Base-by-base conservation (phyloP, 495 filamentous ascomycete genomes). In the Lasiosphaeria miniovina region DNA sequence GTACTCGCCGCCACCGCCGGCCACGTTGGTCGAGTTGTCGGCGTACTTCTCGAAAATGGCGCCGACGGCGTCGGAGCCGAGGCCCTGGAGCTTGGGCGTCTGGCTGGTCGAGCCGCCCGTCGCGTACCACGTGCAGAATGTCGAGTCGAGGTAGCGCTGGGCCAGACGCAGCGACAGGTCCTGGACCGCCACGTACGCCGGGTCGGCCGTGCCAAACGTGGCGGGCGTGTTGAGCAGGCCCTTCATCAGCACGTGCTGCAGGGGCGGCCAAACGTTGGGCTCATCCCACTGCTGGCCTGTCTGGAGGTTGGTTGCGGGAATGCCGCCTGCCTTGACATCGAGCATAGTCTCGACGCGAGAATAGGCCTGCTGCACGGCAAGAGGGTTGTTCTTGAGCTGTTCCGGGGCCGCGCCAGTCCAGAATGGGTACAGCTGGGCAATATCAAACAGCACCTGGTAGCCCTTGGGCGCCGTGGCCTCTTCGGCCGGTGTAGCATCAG, bases 281-380 rank as follows among this genome's bases (percentile, higher is more conserved):
- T 81, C 68, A 64, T 81, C 78, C 78, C 78, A 81, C 58, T 81
- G 78, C 68, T 81, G 78, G 41, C 78, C 77, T 0, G 78, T 78
- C 15, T 55, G 34, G 38, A 74, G 69, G 61, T 77, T 81, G 31
- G 77, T 77, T 8, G 76, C 74, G 6, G 77, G 72, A 36, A 80
- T 73, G 48, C 64, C 76, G 54, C 78, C 78, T 4, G 63, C 62
- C 50, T 75, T 74, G 35, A 65, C 61, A 10, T 73, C 64, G 36
- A 80, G 69, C 33, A 72, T 62, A 57, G 58, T 45, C 0, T 64
- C 62, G 32, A 81, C 71, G 50, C 75, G 73, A 10, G 64, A 41
- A 56, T 65, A 81, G 3, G 68, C 73, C 14, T 67, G 66, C 54
- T 68, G 68, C 6, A 81, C 76, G 14, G 78, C 77, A 10, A 78